Base-by-base conservation (phyloP, 1,139 yeast genomes). In the Lizanozyma gosingica region DNA sequence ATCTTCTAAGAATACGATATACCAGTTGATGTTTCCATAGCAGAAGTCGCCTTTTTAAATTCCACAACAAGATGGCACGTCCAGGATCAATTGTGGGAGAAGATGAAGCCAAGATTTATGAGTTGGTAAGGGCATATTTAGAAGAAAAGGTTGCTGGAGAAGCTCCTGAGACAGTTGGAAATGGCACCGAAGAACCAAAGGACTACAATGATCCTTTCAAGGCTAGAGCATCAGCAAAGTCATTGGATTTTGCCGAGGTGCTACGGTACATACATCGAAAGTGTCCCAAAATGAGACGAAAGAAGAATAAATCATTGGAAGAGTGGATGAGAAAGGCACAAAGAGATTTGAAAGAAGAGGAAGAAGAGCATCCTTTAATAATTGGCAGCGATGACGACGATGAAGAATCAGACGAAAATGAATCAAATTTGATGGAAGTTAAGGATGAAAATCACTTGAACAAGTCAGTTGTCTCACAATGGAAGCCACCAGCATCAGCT, bases 391-490 rank as follows among this genome's bases (percentile, higher is more conserved):
- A 59, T 37, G 59, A 58, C 34, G 65, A 60, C 32, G 53, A 54
- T 34, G 60, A 54, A 17, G 52, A 46, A 14, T 39, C 46, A 4
- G 63, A 61, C 40, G 61, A 55, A 17, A 47, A 47, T 22, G 29
- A 22, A 22, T 22, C 29, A 11, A 58, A 63, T 29, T 48, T 68
- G 39, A 65, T 69, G 70, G 65, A 57, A 4, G 71, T 59, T 3
- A 62, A 59, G 38, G 73, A 69, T 40, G 45, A 63, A 9, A 69
- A 68, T 44, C 49, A 62, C 1, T 50, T 66, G 41, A 70, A 69
- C 44, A 67, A 65, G 43, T 62, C 72, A 2, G 65, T 69, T 2
- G 65, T 66, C 1, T 54, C 71, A 14, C 45, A 60, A 41, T 69
- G 75, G 75, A 55, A 51, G 11, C 29, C 35, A 37, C 39, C 14